Percentiles rank a stretch among this genome's conserved stretches.
Conservation (phyloP, 148 eudicot genomes). For the Diospyros lotus region DNA sequence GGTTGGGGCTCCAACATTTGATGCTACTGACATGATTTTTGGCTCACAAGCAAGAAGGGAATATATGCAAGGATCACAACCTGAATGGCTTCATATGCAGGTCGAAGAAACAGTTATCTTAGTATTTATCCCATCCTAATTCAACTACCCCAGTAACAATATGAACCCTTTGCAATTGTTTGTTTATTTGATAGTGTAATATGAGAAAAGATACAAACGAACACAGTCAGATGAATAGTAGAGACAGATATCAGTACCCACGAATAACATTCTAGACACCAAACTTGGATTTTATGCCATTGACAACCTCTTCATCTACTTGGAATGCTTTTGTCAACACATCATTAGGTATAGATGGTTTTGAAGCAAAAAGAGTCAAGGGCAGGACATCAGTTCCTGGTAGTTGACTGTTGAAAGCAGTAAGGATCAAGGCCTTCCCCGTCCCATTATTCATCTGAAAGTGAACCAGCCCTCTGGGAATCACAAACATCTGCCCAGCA, state of each 20-base stretch:
- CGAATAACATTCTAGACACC: not conserved
- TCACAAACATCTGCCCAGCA: conserved; percentile 41
- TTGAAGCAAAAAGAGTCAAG: conserved; percentile 27
- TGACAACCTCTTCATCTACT: conserved; percentile 20
- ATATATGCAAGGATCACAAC: conserved; percentile 46
- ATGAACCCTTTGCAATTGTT: too few relatives aligned
- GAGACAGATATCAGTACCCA: not conserved
- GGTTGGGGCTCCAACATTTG: conserved; percentile 50
- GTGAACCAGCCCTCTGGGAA: conserved; percentile 42
- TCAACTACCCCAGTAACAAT: too few relatives aligned
- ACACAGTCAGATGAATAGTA: not conserved
- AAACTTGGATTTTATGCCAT: conserved; percentile 28
- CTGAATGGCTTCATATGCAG: conserved; percentile 86
- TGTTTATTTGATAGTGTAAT: too few relatives aligned
- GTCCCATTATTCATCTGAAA: conserved; percentile 40
- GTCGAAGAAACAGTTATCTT: conserved; percentile 12
- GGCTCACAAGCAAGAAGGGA: conserved; percentile 63
- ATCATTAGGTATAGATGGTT: conserved; percentile 28
- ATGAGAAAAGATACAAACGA: too few relatives aligned
- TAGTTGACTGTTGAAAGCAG: conserved; percentile 48
- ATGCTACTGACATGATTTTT: conserved; percentile 51
- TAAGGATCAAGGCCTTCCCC: conserved; percentile 24
- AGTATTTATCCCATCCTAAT: too few relatives aligned
- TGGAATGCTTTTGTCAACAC: conserved; percentile 37
- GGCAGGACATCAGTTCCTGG: conserved; percentile 28